Conservation (phyloP, 192 early-diverging fungal genomes). For the Backusella westeae region DNA sequence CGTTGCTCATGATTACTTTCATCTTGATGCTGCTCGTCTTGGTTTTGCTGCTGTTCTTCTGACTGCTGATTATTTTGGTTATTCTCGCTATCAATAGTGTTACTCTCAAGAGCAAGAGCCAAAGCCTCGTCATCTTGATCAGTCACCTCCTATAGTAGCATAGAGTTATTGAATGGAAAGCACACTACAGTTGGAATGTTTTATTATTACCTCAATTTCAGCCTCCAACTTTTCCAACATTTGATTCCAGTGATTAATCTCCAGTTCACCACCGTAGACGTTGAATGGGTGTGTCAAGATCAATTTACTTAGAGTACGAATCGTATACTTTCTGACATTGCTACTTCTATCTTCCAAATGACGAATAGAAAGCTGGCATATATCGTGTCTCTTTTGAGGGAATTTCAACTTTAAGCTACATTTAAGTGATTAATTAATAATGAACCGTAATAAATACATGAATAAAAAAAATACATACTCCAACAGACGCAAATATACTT, state of each 20-base stretch:
- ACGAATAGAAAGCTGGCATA: conserved; percentile 70
- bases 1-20: background rate
- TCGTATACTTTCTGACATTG: conserved; percentile 86
- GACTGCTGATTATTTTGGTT: background rate
- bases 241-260: conserved; percentile 65
- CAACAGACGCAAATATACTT: conserved; percentile 76
- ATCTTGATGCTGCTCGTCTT: background rate
- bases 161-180: background rate
- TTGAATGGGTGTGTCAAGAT: conserved; percentile 89
- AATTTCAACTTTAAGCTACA: conserved; percentile 57
- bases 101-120: background rate
- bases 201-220: conserved; percentile 60
- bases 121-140: conserved; percentile 20
- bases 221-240: conserved; percentile 61
- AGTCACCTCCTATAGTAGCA: background rate
- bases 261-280: conserved; percentile 82
- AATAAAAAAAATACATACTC: conserved; percentile 50
- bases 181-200: background rate
- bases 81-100: background rate
- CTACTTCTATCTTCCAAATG: conserved; percentile 90
- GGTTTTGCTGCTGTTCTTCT: background rate
- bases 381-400: conserved; percentile 67
- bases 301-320: conserved; percentile 78
- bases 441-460: background rate
- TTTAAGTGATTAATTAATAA: background rate